Base-by-base conservation (phyloP, 1,284 basidiomycete genomes). In the Pseudozyma sp. region DNA sequence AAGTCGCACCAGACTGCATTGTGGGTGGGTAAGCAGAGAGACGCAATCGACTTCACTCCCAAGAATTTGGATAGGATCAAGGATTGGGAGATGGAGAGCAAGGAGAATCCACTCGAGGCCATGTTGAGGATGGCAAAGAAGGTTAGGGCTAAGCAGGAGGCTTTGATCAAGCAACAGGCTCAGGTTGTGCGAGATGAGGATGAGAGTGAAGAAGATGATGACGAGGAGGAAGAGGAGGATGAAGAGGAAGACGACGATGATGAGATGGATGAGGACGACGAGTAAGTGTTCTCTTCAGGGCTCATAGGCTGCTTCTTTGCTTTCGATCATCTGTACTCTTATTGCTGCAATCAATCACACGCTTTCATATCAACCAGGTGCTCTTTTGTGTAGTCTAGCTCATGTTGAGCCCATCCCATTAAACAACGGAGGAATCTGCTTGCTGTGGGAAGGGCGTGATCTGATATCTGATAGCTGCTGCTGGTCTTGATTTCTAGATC, bases 21-120 rank as follows among this genome's bases (percentile, higher is more conserved):
- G 16, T 83, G 78, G 76, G 68, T 84, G 44, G 59, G 64, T 44
- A 74, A 78, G 70, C 67, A 73, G 54, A 62, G 83, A 5, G 70
- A 66, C 21, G 54, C 59, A 8, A 70, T 83, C 47, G 79, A 84
- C n/a, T 84, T 83, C 52, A 82, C 82, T n/a, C 82, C 82, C 12
- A 68, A 62, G 44, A 65, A 81, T 42, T 53, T 79, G 16, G 64
- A 66, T 12, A 61, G 60, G 51, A 77, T 84, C 52, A 55, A 65
- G 48, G 59, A 78, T 45, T 74, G 67, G 54, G 52, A 68, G 59
- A 65, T 67, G 40, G 70, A 66, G 5, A 48, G 51, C 10, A 66
- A 63, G 48, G 81, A 84, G 63, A 76, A 78, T 47, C 81, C 83
- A 38, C 64, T 85, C 19, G 78, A 83, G 68, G 70, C 53, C 16